phyloP scores from a whole-genome alignment of 352 stramenopile species.

The Phytopythium cucurbitacearum region DNA sequence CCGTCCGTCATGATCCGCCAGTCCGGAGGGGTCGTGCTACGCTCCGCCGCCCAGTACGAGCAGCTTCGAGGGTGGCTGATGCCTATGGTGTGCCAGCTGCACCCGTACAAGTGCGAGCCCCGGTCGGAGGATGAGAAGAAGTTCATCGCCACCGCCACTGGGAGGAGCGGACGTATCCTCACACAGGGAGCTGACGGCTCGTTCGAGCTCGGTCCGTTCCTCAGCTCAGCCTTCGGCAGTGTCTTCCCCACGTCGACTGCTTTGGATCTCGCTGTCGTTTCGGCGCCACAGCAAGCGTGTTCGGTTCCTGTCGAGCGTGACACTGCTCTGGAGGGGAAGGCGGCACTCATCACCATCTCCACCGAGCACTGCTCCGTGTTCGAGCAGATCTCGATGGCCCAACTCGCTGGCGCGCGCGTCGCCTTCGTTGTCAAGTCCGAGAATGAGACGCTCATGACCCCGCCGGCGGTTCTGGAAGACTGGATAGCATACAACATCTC shows the following conservation, averaged over 20 bases:
- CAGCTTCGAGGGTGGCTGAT: constrained; percentile 41
- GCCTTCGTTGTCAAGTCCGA: constrained; percentile 23
- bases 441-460: constrained; percentile 21
- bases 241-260: constrained; percentile 21
- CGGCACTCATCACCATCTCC: constrained; percentile 25
- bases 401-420: constrained; percentile 36
- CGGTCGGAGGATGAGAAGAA: constrained; percentile 17
- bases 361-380: constrained; percentile 27
- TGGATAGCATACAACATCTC: constrained; percentile 75
- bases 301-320: constrained; percentile 6
- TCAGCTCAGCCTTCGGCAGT: constrained; percentile 46
- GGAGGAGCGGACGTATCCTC: constrained; percentile 35
- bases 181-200: constrained; percentile 4
- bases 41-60: constrained; percentile 15
- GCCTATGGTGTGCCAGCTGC: constrained; percentile 47
- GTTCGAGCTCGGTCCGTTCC: constrained; percentile 36
- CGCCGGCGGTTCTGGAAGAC: constrained; percentile 30
- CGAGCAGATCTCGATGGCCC: constrained; percentile 34
- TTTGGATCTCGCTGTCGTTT: constrained; percentile 14
- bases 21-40: constrained; percentile 44
- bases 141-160: constrained; percentile 29
- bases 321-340: constrained; percentile 13
- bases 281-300: constrained; percentile 25
- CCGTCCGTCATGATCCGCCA: constrained; percentile 59
- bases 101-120: constrained; percentile 42